Base-by-base conservation (phyloP, 192 early-diverging fungal species). In the Coemansia sp. region DNA sequence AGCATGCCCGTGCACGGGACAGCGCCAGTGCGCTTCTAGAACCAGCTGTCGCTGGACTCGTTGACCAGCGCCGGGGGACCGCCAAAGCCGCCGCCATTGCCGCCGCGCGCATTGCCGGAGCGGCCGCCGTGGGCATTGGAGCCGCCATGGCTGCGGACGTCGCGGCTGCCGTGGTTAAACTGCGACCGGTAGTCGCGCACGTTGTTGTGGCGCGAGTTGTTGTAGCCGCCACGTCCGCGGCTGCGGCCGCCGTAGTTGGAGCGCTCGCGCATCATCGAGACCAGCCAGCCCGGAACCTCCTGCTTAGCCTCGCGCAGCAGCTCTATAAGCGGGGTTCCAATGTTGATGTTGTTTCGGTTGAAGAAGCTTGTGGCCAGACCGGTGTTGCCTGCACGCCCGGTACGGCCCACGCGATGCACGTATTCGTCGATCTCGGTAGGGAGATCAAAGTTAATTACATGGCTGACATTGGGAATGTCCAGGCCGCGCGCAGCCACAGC, bases 331-430 rank as follows among this genome's bases (percentile, higher is more conserved):
- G 90, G 90, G 56, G 85, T 83, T 26, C 88, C 90, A 55, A 97
- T 85, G 47, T 83, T 81, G 60, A 86, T 90, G 83, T 90, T 87
- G 40, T 82, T 79, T 41, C 88, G 84, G 83, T 93, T 93, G 79
- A 97, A 97, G 85, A 97, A 97, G 39, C 92, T 90, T 6, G 93
- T 96, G 45, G 93, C 90, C 20, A 85, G 77, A 55, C 94, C 95
- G 26, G 83, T 85, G 82, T 96, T 96, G 58, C 94, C 94, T 51
- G 93, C 95, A 84, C 95, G 90, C 58, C 90, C 94, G 39, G 94
- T 97, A 87, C 94, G 92, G 64, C 95, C 95, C 62, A 96, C 93
- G 68, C 95, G 89, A 81, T 97, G 95, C n/a, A 97, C 93, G 80
- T 93, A 97, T 69, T 99, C 96, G 70, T 98, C 93, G 60, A 91